phyloP scores from a whole-genome alignment of 495 filamentous ascomycete species.

The Hypoxylon perforatum region DNA sequence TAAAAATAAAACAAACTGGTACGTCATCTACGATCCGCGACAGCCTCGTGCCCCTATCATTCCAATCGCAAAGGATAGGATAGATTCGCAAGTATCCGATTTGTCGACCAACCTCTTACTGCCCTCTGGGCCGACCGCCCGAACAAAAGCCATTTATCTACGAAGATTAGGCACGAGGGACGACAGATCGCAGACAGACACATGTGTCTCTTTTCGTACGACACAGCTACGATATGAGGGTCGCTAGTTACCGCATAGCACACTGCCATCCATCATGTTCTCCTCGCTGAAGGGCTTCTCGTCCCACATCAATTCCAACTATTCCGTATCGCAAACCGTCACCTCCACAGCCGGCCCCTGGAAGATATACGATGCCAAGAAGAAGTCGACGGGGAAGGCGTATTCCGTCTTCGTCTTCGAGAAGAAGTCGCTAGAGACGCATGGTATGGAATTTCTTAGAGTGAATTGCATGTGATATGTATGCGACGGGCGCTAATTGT shows the following conservation, averaged over 20 bases:
- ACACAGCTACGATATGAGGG: constrained; percentile 43
- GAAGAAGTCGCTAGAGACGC: constrained; percentile 80
- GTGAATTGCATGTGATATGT: neutral
- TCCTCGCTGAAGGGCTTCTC: constrained; percentile 90
- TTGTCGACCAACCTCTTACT: constrained; percentile 4
- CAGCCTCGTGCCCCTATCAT: constrained; percentile 2
- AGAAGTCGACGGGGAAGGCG: constrained; percentile 87
- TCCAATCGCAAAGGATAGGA: neutral
- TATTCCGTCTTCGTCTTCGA: constrained; percentile 97
- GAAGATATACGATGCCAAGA: constrained; percentile 98
- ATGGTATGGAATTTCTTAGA: constrained; percentile 49
- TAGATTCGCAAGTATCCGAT: neutral
- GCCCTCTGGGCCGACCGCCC: constrained; percentile 8
- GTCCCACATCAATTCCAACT: constrained; percentile 88
- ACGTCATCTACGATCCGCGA: constrained; percentile 24
- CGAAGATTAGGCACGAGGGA: constrained; percentile 16
- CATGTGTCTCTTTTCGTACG: constrained; percentile 24
- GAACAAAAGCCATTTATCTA: constrained; percentile 14
- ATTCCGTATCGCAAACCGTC: constrained; percentile 76
- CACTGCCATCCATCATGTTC: constrained; percentile 73
- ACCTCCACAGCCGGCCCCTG: constrained; percentile 85
- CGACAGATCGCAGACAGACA: constrained; percentile 8
- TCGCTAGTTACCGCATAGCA: constrained; percentile 28
- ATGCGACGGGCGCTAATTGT: constrained; percentile 9
- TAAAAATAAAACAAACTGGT: constrained; percentile 1